Evolutionary conservation across 805 yeast genomes (phyloP).

Genomic region (Nakazawaea pomicola): DNA sequence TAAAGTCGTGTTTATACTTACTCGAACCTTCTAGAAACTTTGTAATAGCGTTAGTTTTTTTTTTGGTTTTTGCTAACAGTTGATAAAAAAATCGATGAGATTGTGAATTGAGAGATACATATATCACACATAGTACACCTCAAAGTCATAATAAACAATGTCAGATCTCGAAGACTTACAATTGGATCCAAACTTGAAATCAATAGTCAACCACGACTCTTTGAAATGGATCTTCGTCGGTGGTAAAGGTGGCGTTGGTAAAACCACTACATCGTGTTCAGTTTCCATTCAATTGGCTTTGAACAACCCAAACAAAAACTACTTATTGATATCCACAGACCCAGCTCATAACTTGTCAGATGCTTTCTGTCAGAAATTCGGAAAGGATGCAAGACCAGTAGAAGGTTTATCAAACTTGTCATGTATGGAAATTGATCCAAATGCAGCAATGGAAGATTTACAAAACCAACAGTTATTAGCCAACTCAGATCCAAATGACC

Average conservation of each 20-base stretch:
- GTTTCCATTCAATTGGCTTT: slow-evolving; percentile 91
- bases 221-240: slow-evolving; percentile 98
- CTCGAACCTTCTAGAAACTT: not conserved
- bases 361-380: slow-evolving; percentile 97
- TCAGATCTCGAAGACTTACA: slow-evolving; percentile 40
- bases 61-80: not conserved
- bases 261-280: slow-evolving; percentile 95
- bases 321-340: slow-evolving; percentile 89
- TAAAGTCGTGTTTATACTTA: not conserved
- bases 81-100: no score
- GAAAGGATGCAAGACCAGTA: slow-evolving; percentile 92
- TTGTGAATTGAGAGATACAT: no score
- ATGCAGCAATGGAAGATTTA: slow-evolving; percentile 87
- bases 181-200: slow-evolving; percentile 68
- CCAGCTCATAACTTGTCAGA: slow-evolving; percentile 98
- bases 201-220: slow-evolving; percentile 56
- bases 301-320: slow-evolving; percentile 72
- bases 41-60: not conserved
- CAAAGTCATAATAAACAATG: not conserved
- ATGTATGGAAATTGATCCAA: slow-evolving; percentile 98
- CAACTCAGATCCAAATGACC: slow-evolving; percentile 50
- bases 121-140: no score
- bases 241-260: slow-evolving; percentile 99
- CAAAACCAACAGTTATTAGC: slow-evolving; percentile 44
- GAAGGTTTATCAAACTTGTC: slow-evolving; percentile 84